phyloP scores from a whole-genome alignment of 345 rosid species.

The Kandelia obovata region DNA sequence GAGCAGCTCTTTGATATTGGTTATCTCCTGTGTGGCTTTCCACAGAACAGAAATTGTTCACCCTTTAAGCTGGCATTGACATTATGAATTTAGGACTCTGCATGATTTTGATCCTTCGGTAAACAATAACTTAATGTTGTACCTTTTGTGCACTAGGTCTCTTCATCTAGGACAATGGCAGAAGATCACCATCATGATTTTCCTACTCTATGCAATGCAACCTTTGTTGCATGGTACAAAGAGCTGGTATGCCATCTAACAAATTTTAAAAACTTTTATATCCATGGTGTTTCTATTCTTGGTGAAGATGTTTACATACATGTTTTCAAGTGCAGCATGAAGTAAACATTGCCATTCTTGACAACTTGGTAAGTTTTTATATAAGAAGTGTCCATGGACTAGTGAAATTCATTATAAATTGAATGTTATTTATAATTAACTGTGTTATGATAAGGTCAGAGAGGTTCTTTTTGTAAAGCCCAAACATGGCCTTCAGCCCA shows the following conservation, averaged over 20 bases:
- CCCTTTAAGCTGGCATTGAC: not conserved
- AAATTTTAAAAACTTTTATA: not conserved
- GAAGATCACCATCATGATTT: constrained; percentile 51
- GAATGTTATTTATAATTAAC: not conserved
- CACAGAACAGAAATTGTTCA: not conserved
- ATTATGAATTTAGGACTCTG: not conserved
- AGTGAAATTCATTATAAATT: constrained; percentile 2
- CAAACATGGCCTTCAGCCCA: constrained; percentile 34
- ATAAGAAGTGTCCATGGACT: constrained; percentile 4
- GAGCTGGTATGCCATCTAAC: constrained; percentile 52
- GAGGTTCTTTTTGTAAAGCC: constrained; percentile 44
- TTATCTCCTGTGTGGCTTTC: not conserved
- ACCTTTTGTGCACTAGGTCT: constrained; percentile 39
- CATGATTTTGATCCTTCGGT: constrained; percentile 7
- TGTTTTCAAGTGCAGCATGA: constrained; percentile 56
- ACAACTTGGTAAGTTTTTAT: constrained; percentile 48
- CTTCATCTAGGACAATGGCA: constrained; percentile 29
- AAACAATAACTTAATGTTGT: not conserved
- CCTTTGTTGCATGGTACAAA: constrained; percentile 67
- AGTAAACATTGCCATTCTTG: constrained; percentile 60
- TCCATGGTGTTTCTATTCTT: not conserved
- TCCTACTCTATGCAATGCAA: constrained; percentile 57
- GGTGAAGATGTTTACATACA: constrained; percentile 15
- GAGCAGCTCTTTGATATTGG: not conserved
- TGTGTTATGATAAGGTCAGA: constrained; percentile 44